Evolutionary conservation across 1,139 yeast genomes (phyloP).

Genomic region (Martiniozyma asiatica): DNA sequence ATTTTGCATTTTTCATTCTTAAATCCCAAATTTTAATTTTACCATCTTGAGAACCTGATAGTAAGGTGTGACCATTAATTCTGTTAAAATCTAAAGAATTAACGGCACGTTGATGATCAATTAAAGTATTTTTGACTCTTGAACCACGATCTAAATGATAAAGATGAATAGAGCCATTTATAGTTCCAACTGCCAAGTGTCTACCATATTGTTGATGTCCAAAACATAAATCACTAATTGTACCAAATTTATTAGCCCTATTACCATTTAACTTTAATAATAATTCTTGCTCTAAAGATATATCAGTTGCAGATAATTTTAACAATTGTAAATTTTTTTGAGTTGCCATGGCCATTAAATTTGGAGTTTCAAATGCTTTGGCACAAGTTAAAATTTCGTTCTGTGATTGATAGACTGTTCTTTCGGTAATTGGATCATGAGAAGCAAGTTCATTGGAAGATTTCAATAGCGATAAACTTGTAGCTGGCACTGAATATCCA

Average conservation of each 20-base stretch:
- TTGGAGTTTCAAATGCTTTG: slow-evolving; percentile 27
- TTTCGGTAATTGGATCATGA: slow-evolving; percentile 7
- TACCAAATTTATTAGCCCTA: slow-evolving; percentile 33
- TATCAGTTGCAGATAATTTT: slow-evolving; percentile 28
- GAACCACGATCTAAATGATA: slow-evolving; percentile 33
- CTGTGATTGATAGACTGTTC: slow-evolving; percentile 18
- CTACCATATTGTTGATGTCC: slow-evolving; percentile 33
- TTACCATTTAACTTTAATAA: slow-evolving; percentile 20
- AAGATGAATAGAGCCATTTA: slow-evolving; percentile 38
- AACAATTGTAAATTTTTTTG: slow-evolving; percentile 42
- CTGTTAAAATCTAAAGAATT: slow-evolving; percentile 66
- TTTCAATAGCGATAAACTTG: slow-evolving; percentile 11
- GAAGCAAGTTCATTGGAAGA: slow-evolving; percentile 10
- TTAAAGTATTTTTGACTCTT: slow-evolving; percentile 33
- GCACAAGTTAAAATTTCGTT: slow-evolving; percentile 28
- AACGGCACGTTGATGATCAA: slow-evolving; percentile 72
- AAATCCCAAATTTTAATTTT: slow-evolving; percentile 81
- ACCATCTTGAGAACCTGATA: slow-evolving; percentile 92
- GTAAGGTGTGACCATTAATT: slow-evolving; percentile 42
- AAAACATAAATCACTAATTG: slow-evolving; percentile 34
- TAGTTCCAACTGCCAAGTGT: slow-evolving; percentile 36
- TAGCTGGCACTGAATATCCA: slow-evolving; percentile 9
- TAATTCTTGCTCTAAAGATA: slow-evolving; percentile 25
- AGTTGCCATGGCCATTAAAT: slow-evolving; percentile 47
- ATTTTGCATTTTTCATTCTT: slow-evolving; percentile 37